phyloP scores from a whole-genome alignment of 2,329 filamentous ascomycete species.

The Mycosphaerella arachidis region DNA sequence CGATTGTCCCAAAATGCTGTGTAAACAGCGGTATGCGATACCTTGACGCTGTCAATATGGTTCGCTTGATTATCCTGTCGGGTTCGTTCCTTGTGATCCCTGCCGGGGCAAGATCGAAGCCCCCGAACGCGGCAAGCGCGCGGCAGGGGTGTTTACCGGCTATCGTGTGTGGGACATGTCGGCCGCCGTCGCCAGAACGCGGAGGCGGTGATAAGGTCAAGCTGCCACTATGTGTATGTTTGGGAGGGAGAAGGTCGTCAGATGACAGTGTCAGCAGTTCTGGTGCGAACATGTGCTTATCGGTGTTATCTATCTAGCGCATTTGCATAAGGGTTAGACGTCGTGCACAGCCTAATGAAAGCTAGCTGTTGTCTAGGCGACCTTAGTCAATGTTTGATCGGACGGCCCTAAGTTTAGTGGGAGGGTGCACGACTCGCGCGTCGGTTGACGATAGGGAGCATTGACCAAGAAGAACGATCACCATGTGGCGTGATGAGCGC shows the following conservation, averaged over 20 bases:
- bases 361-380: too few species aligned
- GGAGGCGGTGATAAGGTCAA: not conserved
- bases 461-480: not conserved
- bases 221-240: not conserved
- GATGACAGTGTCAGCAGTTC: not conserved
- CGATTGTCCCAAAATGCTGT: too few species aligned
- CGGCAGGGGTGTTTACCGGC: not conserved
- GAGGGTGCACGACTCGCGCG: too few species aligned
- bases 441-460: too few species aligned
- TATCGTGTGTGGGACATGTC: not conserved
- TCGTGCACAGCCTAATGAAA: too few species aligned
- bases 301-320: not conserved
- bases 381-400: too few species aligned
- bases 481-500: not conserved
- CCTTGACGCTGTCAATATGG: too few species aligned
- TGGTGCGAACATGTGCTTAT: not conserved
- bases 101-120: not conserved
- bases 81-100: not conserved
- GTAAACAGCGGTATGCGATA: too few species aligned
- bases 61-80: too few species aligned
- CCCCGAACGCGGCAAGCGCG: not conserved
- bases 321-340: not conserved
- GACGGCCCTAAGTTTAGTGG: too few species aligned
- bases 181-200: not conserved
- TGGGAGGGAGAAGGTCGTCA: not conserved